Base-by-base conservation (phyloP, 1,284 basidiomycete species). In the Ganoderma sp. region DNA sequence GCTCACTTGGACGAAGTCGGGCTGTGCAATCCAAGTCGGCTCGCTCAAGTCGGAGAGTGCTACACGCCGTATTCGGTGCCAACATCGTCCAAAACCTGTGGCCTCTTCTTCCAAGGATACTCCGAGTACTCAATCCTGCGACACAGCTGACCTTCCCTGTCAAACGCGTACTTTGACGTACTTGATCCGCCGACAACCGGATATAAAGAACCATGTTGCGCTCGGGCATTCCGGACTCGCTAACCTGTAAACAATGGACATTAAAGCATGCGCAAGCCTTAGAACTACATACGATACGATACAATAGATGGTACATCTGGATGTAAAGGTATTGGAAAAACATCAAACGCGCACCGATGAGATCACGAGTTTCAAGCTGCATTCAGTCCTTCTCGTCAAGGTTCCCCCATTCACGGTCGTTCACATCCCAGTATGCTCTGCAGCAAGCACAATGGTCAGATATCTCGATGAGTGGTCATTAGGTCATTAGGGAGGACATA, bases 341-440 rank as follows among this genome's bases (percentile, higher is more conserved):
- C n/a, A 22, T 34, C n/a, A 58, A 58, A 58, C 56, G 56, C 17
- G 37, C 56, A 37, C 56, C 32, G 56, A 39, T 12, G 3, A 58
- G 37, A 39, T 25, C 32, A 19, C 22, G 12, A 17, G n/a, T 14
- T 9, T 32, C 28, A 7, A 39, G 34, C 34, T 19, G 22, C 28
- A 32, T 34, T 58, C 34, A 67, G 37, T 62, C 61, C 43, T 67
- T 67, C 61, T 67, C 65, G 10, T 58, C 62, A 1, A 41, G 50
- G 10, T 56, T 43, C 5, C 43, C 48, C 66, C 67, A 68, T 8
- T 59, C 25, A 10, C 60, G 54, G 32, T 57, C 52, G 45, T 41
- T 61, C 12, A 45, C 57, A 57, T 69, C 68, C 68, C 68, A 69
- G 42, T 69, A 69, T n/a, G 61, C 28, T 41, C 68, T 69, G 41